Base-by-base conservation (phyloP, 2,329 filamentous ascomycete species). In the Chaetothyriales sp. region DNA sequence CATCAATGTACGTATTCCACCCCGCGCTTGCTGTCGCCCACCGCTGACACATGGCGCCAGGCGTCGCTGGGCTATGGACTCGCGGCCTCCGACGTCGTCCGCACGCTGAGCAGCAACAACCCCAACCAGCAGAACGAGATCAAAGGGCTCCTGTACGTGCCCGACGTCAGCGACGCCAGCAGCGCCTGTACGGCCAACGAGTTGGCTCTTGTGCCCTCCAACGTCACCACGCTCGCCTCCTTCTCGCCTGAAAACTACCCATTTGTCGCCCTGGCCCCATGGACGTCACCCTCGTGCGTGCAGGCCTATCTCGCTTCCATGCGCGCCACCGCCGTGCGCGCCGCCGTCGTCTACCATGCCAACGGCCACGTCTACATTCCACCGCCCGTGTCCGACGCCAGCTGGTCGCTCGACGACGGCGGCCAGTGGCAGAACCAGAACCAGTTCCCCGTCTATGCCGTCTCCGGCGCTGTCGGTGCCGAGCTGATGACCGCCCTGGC, bases 101-200 rank as follows among this genome's bases (percentile, higher is more conserved):
- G 82, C 45, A 94, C 87, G 0, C 73, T 95, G 13, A 86, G 86
- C 2, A 80, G 77, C 29, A 84, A 80, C 55, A 81, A 80, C 64
- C 74, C 79, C 49, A 73, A 77, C 29, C 66, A 73, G 43, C 78
- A 82, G 57, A 77, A 77, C 51, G 71, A 79, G 50, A 80, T 92
- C 37, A 77, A 80, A 57, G 90, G 90, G 55, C 77, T 95, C 15
- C 76, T 97, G 52, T 97, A 92, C 66, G 84, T 94, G 1, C 92
- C 90, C 4, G 78, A 82, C 54, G 74, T 95, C 43, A 48, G 48
- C 18, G 65, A 69, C 5, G 52, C 63, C 9, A 65, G 73, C 51
- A 76, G 83, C 56, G 68, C 73, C 0, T 95, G 89, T 69, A 74
- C 74, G 63, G 71, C 79, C 15, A 68, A 77, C 46, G 80, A 83